Evolutionary conservation across 768 basidiomycete genomes (phyloP).

Genomic region (Boletus subcaerulescens): DNA sequence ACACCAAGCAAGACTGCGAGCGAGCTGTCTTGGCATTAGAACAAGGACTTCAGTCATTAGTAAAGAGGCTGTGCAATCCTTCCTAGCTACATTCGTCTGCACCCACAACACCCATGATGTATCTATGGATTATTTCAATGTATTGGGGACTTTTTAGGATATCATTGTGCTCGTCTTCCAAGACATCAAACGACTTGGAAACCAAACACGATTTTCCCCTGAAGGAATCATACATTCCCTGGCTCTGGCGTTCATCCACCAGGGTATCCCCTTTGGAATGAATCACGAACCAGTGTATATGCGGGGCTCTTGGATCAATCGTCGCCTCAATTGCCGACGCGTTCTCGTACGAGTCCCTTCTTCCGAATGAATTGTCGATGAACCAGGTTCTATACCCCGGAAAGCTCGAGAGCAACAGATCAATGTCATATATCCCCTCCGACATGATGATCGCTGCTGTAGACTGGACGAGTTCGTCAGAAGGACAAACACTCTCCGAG

Average conservation of each 20-base stretch:
- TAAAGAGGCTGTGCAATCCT: conserved; percentile 4
- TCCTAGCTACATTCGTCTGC: background rate
- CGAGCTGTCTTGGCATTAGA: conserved; percentile 65
- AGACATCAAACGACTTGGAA: conserved; percentile 35
- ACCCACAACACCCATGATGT: conserved; percentile 30
- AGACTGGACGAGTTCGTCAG: conserved; percentile 39
- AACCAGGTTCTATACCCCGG: conserved; percentile 72
- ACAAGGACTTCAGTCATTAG: conserved; percentile 43
- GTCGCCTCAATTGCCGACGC: conserved; percentile 46
- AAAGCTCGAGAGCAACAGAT: conserved; percentile 58
- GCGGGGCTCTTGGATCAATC: conserved; percentile 31
- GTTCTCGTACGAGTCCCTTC: conserved; percentile 42
- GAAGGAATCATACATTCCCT: conserved; percentile 58
- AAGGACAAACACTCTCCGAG: conserved; percentile 39
- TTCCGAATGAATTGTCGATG: conserved; percentile 61
- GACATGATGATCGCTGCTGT: conserved; percentile 59
- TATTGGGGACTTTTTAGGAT: conserved; percentile 45
- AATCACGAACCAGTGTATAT: conserved; percentile 65
- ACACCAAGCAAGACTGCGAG: conserved; percentile 74
- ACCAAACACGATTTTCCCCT: conserved; percentile 26
- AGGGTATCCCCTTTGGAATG: conserved; percentile 74
- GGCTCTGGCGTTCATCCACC: conserved; percentile 61
- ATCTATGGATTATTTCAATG: conserved; percentile 42
- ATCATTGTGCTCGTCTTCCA: conserved; percentile 54
- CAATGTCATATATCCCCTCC: conserved; percentile 79